A percentile compares a stretch with the other conserved stretches of the same genome.
phyloP scores from a whole-genome alignment of 164 flowering plant species.

The Kingdonia uniflora region DNA sequence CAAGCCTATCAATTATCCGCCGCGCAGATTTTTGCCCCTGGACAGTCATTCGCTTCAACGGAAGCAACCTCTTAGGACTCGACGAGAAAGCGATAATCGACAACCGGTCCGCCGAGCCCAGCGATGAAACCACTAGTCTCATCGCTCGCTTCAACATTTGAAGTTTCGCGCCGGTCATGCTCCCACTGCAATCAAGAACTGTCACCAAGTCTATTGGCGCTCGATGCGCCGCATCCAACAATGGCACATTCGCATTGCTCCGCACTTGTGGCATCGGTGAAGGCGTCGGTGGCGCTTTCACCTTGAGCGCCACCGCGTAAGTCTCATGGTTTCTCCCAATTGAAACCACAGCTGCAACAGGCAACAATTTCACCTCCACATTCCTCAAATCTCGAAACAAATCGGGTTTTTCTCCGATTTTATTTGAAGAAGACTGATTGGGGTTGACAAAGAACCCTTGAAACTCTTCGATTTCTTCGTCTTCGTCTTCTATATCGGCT shows the following conservation, averaged over 20 bases:
- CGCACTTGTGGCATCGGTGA: no score
- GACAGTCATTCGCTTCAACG: slow-evolving; percentile 61
- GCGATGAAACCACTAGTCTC: slow-evolving; percentile 53
- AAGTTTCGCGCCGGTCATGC: slow-evolving; percentile 36
- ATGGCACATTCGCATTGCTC: no score
- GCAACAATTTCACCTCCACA: slow-evolving; percentile 41
- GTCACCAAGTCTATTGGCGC: slow-evolving; percentile 78
- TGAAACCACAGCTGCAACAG: slow-evolving; percentile 60
- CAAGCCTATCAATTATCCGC: slow-evolving; percentile 57
- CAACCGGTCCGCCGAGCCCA: slow-evolving; percentile 60
- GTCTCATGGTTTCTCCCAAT: slow-evolving; percentile 45
- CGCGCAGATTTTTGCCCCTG: slow-evolving; percentile 65
- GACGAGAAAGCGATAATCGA: slow-evolving; percentile 71
- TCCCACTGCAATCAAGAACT: slow-evolving; percentile 57
- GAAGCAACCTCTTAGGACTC: slow-evolving; percentile 40
- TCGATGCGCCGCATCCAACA: slow-evolving; percentile 30
- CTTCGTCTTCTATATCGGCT: slow-evolving; percentile 37
- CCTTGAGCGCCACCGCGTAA: slow-evolving; percentile 50
- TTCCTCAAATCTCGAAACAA: slow-evolving; percentile 10
- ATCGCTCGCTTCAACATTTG: slow-evolving; percentile 55
- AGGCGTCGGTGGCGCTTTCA: slow-evolving; percentile 55
- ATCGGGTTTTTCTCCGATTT: slow-evolving; percentile 1
- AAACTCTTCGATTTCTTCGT: slow-evolving; percentile 45
- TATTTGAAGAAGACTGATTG: slow-evolving; percentile 10
- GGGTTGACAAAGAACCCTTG: slow-evolving; percentile 67